Base-by-base conservation (phyloP, 805 yeast species). In the Schwanniomyces pseudopolymorphus region DNA sequence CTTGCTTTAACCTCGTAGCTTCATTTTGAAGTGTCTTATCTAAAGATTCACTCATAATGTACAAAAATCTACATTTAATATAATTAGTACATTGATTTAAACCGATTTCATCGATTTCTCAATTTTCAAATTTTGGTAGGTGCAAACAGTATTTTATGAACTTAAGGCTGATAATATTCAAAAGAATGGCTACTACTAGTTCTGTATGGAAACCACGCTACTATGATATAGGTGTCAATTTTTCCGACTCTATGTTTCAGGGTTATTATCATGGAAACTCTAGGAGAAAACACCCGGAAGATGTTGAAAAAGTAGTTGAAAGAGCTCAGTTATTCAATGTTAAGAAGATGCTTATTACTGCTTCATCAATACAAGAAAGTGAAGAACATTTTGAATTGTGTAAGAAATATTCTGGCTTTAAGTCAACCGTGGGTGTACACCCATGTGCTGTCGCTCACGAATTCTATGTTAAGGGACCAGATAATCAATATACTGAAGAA, bases 341-440 rank as follows among this genome's bases (percentile, higher is more conserved):
- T 13, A 67, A 74, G 6, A 77, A 78, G 53, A 79, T 89, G 74
- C 74, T 94, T 36, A 75, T 94, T 11, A 94, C 98, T 0, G 97
- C 97, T 0, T 84, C 96, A 0, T 80, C 86, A 1, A 69, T 89
- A 5, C 58, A 63, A 1, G 97, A 92, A 55, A 81, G 91, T 17
- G 56, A 62, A 28, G 69, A 72, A n/a, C 86, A 90, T 6, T 63
- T 87, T 14, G 76, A 74, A 13, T 58, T 91, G 25, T 83, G 87
- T 33, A 51, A 59, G 2, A 49, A 63, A 42, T 64, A 67, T 46
- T 67, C 69, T 3, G 59, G 57, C 8, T 66, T 64, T 52, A 78
- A 69, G 49, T 80, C 87, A 20, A 94, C 99, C 0, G 91, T 84
- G 1, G 99, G 99, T 10, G 95, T 92, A 1, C 99, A 94, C 69